Conservation (phyloP, 768 basidiomycete species). For the Suillus clintonianus region DNA sequence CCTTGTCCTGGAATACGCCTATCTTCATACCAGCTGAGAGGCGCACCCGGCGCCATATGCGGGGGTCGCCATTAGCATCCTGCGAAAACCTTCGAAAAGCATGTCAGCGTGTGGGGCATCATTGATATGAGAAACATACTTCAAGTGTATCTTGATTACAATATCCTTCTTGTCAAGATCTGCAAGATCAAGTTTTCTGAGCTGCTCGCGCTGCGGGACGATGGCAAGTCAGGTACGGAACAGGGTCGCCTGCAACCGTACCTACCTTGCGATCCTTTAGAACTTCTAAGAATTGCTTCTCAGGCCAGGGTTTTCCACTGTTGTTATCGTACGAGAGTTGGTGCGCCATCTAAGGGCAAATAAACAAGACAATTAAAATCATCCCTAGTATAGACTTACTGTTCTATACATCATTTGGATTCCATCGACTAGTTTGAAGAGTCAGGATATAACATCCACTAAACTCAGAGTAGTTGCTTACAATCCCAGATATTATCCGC, state of each 20-base stretch:
- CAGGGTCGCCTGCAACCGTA: not conserved
- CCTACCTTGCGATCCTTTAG: conserved; percentile 27
- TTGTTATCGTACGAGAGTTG: conserved; percentile 14
- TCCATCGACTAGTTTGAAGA: conserved; percentile 8
- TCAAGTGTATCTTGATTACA: conserved; percentile 10
- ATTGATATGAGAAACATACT: conserved; percentile 19
- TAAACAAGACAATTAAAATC: conserved; percentile 3
- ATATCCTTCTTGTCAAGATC: conserved; percentile 25
- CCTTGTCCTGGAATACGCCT: conserved; percentile 37
- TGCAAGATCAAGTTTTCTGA: conserved; percentile 18
- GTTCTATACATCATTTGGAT: conserved; percentile 14
- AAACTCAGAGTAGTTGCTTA: not conserved
- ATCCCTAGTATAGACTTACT: not conserved
- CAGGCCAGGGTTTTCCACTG: conserved; percentile 17
- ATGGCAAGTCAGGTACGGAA: conserved; percentile 5
- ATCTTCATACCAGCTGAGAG: conserved; percentile 36
- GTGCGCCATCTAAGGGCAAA: conserved; percentile 15
- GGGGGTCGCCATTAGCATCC: conserved; percentile 20
- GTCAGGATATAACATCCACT: conserved; percentile 9
- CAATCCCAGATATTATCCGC: conserved; percentile 19
- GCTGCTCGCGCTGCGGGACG: conserved; percentile 16
- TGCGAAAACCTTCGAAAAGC: conserved; percentile 3
- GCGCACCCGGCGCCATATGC: conserved; percentile 33
- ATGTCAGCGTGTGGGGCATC: not conserved
- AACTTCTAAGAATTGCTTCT: conserved; percentile 26